Conservation (phyloP, 345 rosid genomes). For the Gossypium thurberi region DNA sequence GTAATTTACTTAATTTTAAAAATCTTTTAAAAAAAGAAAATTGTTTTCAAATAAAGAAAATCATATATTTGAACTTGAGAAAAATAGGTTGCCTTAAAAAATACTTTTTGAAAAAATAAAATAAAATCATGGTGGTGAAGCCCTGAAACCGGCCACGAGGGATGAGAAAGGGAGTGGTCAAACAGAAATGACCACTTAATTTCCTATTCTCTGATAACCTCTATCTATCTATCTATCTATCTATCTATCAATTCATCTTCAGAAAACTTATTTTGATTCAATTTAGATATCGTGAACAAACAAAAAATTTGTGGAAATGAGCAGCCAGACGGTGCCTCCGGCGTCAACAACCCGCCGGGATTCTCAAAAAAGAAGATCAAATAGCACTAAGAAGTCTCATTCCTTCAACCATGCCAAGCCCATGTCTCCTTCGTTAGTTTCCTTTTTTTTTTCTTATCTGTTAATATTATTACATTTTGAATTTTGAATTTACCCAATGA, state of each 20-base stretch:
- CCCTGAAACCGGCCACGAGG: background rate
- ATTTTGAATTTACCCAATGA: background rate
- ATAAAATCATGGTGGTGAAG: background rate
- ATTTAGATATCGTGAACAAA: background rate
- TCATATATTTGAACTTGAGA: background rate
- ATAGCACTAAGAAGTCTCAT: conserved; percentile 41
- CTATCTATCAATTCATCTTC: background rate
- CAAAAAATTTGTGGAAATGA: conserved; percentile 33
- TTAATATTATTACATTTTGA: background rate
- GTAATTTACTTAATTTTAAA: too few relatives aligned
- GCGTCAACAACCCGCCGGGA: conserved; percentile 39
- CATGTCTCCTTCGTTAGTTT: conserved; percentile 60
- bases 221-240: background rate
- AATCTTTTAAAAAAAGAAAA: too few relatives aligned
- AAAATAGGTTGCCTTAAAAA: background rate
- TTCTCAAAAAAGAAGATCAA: conserved; percentile 41
- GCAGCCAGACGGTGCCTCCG: conserved; percentile 48
- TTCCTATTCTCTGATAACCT: background rate
- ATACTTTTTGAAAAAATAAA: background rate
- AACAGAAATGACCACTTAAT: background rate
- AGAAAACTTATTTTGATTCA: background rate
- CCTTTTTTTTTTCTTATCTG: background rate
- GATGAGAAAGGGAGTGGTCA: conserved; percentile 3
- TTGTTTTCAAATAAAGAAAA: background rate
- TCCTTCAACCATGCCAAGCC: conserved; percentile 63